Conservation (phyloP, 352 stramenopile species). For the Pythium inflatum region DNA sequence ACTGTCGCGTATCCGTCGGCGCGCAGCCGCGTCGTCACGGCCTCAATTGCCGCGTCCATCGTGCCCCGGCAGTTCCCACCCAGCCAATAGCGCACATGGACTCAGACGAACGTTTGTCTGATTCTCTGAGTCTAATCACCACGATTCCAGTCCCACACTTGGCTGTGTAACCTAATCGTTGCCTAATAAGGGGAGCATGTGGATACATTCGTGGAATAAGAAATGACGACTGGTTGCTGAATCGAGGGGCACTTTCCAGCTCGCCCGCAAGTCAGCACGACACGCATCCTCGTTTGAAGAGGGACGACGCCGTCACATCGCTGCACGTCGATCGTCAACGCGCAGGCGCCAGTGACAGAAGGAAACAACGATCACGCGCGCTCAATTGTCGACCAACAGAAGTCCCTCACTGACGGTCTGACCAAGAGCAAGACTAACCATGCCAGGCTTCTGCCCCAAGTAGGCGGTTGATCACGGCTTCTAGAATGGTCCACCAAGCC, state of each 20-base stretch:
- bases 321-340: conserved; percentile 2
- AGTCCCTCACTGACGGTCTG: too few relatives aligned
- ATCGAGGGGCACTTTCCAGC: conserved; percentile 12
- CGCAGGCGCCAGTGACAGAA: not conserved
- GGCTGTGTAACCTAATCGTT: conserved; percentile 29
- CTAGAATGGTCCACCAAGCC: not conserved
- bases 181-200: conserved; percentile 13
- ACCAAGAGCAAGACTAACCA: conserved; percentile 15
- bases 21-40: conserved; percentile 35
- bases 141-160: not conserved
- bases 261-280: conserved; percentile 32
- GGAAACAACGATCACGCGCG: not conserved
- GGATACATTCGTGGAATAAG: conserved; percentile 14
- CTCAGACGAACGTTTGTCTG: conserved; percentile 12
- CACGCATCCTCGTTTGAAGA: conserved; percentile 4
- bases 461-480: conserved; percentile 14
- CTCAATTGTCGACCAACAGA: too few relatives aligned
- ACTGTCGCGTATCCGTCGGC: conserved; percentile 35
- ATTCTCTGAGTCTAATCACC: conserved; percentile 10
- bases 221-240: conserved; percentile 12
- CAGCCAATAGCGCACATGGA: not conserved
- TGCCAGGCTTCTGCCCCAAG: conserved; percentile 77
- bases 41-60: conserved; percentile 12
- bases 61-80: not conserved
- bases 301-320: conserved; percentile 12